Base-by-base conservation (phyloP, 352 stramenopile genomes). In the Achlya hypogyna region DNA sequence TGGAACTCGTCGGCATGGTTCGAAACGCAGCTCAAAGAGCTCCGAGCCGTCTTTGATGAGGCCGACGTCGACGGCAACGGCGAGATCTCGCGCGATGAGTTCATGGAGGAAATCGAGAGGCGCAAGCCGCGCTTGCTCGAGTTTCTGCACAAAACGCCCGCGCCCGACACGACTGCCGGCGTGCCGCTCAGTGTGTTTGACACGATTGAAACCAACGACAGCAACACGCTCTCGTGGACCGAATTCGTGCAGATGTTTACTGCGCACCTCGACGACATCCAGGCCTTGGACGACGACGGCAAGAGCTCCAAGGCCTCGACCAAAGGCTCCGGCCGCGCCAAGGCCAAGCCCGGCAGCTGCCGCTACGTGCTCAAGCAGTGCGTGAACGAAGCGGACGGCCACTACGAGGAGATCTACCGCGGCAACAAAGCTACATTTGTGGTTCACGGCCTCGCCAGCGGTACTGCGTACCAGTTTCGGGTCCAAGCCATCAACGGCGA, bases 321-420 rank as follows among this genome's bases (percentile, higher is more conserved):
- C 40, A 75, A 72, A 51, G 53, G 56, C 45, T 28, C 35, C 42
- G 59, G 43, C n/a, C 27, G 65, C 4, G 69, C 69, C 5, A 52
- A 54, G 20, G 64, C 71, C 58, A 54, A 69, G 35, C 27, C 38
- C 2, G 6, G 8, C 49, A 20, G 49, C 49, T 86, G 76, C 70
- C 82, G 77, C 31, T 96, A 91, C 68, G 79, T 97, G 51, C 75
- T 96, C 31, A 94, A 96, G 63, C 86, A 95, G 63, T 95, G 86
- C 69, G 76, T 78, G 10, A 82, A 91, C 58, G 86, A 96, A 65
- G 76, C 77, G 25, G 71, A 76, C 25, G 84, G 86, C 27, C 78
- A 91, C 62, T 97, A 94, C 51, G 78, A 94, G 18, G 83, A 96
- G 71, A 88, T 96, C 51, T 93, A 95, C 64, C 75, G 81, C 22